A percentile compares a stretch with the other conserved stretches of the same genome.
phyloP scores from a whole-genome alignment of 2,329 filamentous ascomycete genomes.

The Ophiostoma piceae region DNA sequence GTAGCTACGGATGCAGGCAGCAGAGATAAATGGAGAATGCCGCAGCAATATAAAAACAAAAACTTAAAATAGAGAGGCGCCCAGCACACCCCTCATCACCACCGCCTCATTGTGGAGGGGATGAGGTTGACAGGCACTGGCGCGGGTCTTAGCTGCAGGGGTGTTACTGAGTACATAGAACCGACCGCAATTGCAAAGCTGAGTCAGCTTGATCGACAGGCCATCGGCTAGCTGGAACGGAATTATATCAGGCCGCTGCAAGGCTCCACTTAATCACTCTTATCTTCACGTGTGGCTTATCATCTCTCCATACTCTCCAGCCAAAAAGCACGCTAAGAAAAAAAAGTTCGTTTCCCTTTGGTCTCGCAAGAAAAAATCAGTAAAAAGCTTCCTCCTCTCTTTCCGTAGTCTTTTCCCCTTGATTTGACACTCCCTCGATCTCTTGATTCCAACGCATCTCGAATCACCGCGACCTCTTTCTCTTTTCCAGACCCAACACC shows the following conservation, averaged over 20 bases:
- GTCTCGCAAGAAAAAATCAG: constrained; percentile 15
- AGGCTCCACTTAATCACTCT: constrained; percentile 6
- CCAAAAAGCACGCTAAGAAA: constrained; percentile 19
- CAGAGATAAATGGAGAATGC: neutral
- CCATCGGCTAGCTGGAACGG: neutral
- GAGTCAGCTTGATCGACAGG: neutral
- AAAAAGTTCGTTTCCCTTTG: constrained; percentile 22
- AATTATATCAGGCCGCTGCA: constrained; percentile 8
- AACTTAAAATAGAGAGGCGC: constrained; percentile 4
- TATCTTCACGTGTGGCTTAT: constrained; percentile 13
- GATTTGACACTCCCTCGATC: constrained; percentile 9
- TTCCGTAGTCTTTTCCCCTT: constrained; percentile 12
- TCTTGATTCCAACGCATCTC: neutral
- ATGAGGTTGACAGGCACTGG: neutral
- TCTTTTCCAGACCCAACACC: constrained; percentile 9
- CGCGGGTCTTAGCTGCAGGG: neutral
- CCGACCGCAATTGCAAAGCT: neutral
- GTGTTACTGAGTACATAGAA: neutral
- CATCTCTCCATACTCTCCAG: constrained; percentile 2
- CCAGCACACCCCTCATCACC: constrained; percentile 12
- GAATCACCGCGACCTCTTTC: neutral
- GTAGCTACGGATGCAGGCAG: neutral
- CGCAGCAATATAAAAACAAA: neutral
- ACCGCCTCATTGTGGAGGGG: constrained; percentile 11
- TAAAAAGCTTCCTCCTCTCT: constrained; percentile 15